Conservation (phyloP, 2,329 filamentous ascomycete species). For the Penicillium sclerotigenum region DNA sequence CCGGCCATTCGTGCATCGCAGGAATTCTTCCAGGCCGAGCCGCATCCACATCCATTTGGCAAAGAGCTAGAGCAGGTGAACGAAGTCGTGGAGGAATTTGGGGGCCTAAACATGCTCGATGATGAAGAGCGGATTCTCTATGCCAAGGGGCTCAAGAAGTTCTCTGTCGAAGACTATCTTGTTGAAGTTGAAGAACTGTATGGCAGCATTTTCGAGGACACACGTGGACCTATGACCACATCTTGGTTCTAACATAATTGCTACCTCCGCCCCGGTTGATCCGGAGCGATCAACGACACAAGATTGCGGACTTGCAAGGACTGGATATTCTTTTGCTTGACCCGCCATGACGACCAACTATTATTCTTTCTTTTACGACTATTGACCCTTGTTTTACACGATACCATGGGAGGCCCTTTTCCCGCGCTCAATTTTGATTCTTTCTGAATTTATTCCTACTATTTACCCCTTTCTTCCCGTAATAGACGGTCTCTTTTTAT, state of each 20-base stretch:
- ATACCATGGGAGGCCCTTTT: constrained; percentile 25
- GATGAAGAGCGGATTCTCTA: constrained; percentile 71
- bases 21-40: constrained; percentile 38
- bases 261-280: constrained; percentile 19
- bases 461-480: background rate
- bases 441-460: constrained; percentile 2
- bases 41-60: constrained; percentile 81
- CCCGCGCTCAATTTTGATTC: constrained; percentile 6
- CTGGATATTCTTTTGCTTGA: constrained; percentile 22
- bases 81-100: constrained; percentile 87
- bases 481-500: background rate
- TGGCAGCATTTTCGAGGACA: constrained; percentile 57
- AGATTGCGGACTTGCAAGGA: constrained; percentile 18
- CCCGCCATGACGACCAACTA: constrained; percentile 32
- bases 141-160: constrained; percentile 67
- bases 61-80: constrained; percentile 88
- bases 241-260: constrained; percentile 33
- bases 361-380: constrained; percentile 29
- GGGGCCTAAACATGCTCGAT: constrained; percentile 60
- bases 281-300: constrained; percentile 16
- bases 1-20: constrained; percentile 32
- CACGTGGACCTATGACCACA: constrained; percentile 34
- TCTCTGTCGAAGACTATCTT: constrained; percentile 79
- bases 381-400: constrained; percentile 14
- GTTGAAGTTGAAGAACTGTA: constrained; percentile 71